Base-by-base conservation (phyloP, 1,284 basidiomycete species). In the Cryptococcus sp. region DNA sequence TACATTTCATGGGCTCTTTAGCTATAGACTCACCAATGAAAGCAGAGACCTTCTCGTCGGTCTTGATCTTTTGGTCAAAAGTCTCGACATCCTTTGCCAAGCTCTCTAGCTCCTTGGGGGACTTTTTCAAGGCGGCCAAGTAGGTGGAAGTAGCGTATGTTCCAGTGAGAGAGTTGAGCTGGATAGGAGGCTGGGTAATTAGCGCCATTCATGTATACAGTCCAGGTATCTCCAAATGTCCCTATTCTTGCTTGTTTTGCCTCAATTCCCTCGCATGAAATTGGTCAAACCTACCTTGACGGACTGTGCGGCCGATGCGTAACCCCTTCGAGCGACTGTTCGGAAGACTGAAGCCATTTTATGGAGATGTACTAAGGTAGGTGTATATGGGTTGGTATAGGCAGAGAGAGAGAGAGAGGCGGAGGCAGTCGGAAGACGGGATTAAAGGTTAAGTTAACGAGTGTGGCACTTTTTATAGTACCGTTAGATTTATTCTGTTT, bases 71-170 rank as follows among this genome's bases (percentile, higher is more conserved):
- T 69, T 80, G 79, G 59, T 83, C 78, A 70, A 93, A 82, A 59
- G 77, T 73, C 70, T 79, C 79, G 62, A 98, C 84, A 75, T 98
- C 94, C 76, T 89, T 87, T 77, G 77, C 83, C 72, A 96, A 83
- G 21, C 80, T 78, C 69, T 84, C 82, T 36, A 76, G 67, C 45
- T 74, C 71, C 59, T 72, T 65, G 53, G 87, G 83, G 3, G 87
- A 88, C 79, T 91, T 88, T 67, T 85, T 81, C 69, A 92, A 83
- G 18, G 96, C 92, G 50, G 94, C 94, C 49, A 86, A 83, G 78
- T 89, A 99, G 60, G 89, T 83, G 24, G 96, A 94, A 55, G 88
- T 87, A 59, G 96, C 94, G 78, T 99, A 98, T 78, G 97, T 98
- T 74, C 75, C 75, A 48, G 74, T 70, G 44, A 77, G 69, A 45